Conservation (phyloP, 1,284 basidiomycete genomes). For the Apiotrichum gamsii region DNA sequence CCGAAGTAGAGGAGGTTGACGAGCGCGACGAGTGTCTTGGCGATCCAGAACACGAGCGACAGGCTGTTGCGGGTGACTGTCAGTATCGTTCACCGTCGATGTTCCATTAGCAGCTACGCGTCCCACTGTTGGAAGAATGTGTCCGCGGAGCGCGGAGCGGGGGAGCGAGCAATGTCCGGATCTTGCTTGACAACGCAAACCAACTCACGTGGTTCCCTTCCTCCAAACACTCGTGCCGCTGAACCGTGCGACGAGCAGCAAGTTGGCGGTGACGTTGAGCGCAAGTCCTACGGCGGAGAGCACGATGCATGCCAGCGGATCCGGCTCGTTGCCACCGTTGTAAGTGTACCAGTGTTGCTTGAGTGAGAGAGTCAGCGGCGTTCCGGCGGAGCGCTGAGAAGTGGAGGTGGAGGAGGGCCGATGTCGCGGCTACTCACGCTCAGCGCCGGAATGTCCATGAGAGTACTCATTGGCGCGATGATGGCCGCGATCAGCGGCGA, state of each 20-base stretch:
- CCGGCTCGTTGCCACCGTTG: conserved; percentile 29
- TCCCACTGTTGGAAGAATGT: too few relatives aligned
- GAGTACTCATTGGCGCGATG: conserved; percentile 46
- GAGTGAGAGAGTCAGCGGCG: not conserved
- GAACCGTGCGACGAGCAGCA: conserved; percentile 48
- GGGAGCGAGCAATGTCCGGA: too few relatives aligned
- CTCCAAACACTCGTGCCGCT: not conserved
- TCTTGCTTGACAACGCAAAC: too few relatives aligned
- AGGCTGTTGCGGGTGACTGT: conserved; percentile 18
- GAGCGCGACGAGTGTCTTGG: conserved; percentile 46
- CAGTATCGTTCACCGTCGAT: too few relatives aligned
- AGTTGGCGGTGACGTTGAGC: conserved; percentile 49
- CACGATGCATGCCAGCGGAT: conserved; percentile 39
- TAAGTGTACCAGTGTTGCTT: conserved; percentile 44
- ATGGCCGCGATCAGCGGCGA: conserved; percentile 46
- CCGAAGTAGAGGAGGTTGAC: conserved; percentile 46
- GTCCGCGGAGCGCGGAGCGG: too few relatives aligned
- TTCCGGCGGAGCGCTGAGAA: not conserved
- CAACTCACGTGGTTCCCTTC: not conserved
- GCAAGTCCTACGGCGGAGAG: conserved; percentile 47
- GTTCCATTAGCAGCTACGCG: too few relatives aligned
- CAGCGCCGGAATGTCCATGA: conserved; percentile 50
- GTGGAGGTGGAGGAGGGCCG: not conserved
- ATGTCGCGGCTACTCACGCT: conserved; percentile 25
- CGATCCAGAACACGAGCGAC: conserved; percentile 47